Evolutionary conservation across 2,329 filamentous ascomycete species (phyloP).

Genomic region (Penicillium sp.): DNA sequence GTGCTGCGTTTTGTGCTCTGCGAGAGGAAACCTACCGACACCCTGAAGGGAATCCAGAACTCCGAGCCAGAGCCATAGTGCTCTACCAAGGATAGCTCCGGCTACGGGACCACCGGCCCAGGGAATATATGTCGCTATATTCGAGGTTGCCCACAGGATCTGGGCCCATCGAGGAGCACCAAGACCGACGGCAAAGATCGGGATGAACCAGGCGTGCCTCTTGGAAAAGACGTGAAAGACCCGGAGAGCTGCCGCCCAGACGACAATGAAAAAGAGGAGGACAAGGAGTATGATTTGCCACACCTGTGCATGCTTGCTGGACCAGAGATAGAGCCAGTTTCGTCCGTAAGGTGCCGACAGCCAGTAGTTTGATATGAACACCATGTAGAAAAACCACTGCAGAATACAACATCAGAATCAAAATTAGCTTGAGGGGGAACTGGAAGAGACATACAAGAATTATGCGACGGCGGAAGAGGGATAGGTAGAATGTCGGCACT

Average conservation of each 20-base stretch:
- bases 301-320: conserved; percentile 50
- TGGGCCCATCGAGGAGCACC: conserved; percentile 64
- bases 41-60: conserved; percentile 64
- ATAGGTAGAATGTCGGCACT: conserved; percentile 63
- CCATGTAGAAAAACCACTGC: conserved; percentile 57
- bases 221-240: conserved; percentile 56
- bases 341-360: conserved; percentile 64
- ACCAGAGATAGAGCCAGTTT: conserved; percentile 63
- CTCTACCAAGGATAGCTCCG: conserved; percentile 55
- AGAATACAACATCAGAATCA: neutral
- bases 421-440: neutral
- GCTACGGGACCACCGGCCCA: conserved; percentile 54
- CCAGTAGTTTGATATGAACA: conserved; percentile 66
- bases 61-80: conserved; percentile 65
- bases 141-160: conserved; percentile 63
- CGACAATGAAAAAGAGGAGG: conserved; percentile 47
- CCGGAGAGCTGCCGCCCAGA: conserved; percentile 51
- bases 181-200: conserved; percentile 66
- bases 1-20: neutral
- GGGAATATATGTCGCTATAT: conserved; percentile 60
- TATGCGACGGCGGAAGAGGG: conserved; percentile 59
- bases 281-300: conserved; percentile 57
- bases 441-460: conserved; percentile 35
- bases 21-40: conserved; percentile 38
- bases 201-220: conserved; percentile 63